Percentiles rank a stretch among this genome's conserved stretches.
Conservation (phyloP, 495 filamentous ascomycete species). For the Aspergillus nanangensis region DNA sequence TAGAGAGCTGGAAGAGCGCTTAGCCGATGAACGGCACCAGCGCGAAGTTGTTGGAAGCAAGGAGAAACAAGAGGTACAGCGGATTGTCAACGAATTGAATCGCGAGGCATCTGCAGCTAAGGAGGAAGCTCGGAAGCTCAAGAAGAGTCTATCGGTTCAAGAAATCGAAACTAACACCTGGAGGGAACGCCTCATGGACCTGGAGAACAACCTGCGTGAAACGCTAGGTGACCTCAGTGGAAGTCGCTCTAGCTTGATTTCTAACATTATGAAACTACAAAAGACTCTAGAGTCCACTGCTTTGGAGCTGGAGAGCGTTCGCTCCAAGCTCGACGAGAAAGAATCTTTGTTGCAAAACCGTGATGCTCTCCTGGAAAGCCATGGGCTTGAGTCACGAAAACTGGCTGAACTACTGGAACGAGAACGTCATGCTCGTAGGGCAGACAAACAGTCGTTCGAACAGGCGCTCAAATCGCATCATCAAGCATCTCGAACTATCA, state of each 20-base stretch:
- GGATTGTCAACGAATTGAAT: conserved; percentile 80
- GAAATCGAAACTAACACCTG: conserved; percentile 86
- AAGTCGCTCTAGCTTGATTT: conserved; percentile 79
- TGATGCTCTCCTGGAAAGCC: conserved; percentile 84
- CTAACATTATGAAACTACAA: conserved; percentile 83
- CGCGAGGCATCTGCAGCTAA: conserved; percentile 72
- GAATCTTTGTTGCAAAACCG: conserved; percentile 85
- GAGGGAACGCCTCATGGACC: conserved; percentile 82
- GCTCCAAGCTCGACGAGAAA: conserved; percentile 74
- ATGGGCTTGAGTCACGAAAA: conserved; percentile 80
- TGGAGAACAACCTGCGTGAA: conserved; percentile 83
- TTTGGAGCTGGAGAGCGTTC: conserved; percentile 73
- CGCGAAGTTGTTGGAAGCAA: conserved; percentile 78
- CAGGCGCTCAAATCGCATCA: conserved; percentile 81
- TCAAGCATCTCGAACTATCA: conserved; percentile 74
- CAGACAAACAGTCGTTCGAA: conserved; percentile 82
- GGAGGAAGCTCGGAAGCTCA: conserved; percentile 78
- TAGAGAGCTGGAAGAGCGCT: conserved; percentile 70
- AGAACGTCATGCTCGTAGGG: conserved; percentile 76
- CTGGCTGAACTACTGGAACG: conserved; percentile 86
- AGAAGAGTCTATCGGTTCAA: conserved; percentile 72
- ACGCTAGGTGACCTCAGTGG: conserved; percentile 81
- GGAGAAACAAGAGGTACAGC: conserved; percentile 83
- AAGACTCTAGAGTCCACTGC: conserved; percentile 79
- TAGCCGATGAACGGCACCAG: conserved; percentile 77